phyloP scores from a whole-genome alignment of 2,329 filamentous ascomycete species.

The Coccinonectria pachysandricola region DNA sequence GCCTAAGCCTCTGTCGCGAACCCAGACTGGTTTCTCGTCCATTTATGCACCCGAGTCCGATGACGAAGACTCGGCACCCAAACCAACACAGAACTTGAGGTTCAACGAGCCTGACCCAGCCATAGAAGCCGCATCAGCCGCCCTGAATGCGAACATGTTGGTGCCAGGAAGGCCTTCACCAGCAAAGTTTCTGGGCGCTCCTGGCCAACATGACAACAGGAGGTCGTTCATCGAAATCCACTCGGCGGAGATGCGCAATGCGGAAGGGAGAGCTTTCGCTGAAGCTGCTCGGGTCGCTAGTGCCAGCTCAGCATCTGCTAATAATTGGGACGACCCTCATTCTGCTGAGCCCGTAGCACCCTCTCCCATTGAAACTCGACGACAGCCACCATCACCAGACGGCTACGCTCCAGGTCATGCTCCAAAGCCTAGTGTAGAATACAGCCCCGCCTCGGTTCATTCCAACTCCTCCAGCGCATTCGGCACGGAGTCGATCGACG shows the following conservation, averaged over 20 bases:
- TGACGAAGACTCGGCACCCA: constrained; percentile 9
- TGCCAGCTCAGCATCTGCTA: constrained; percentile 22
- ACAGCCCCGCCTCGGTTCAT: constrained; percentile 32
- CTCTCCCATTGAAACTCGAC: constrained; percentile 17
- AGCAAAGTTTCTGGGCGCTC: constrained; percentile 33
- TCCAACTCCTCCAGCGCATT: constrained; percentile 24
- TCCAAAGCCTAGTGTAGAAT: constrained; percentile 20
- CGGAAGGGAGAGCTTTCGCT: constrained; percentile 49
- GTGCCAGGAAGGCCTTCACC: constrained; percentile 24
- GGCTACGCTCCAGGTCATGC: constrained; percentile 11
- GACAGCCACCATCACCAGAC: constrained; percentile 20
- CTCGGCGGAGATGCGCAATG: constrained; percentile 49
- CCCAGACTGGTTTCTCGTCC: constrained; percentile 18
- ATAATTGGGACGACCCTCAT: constrained; percentile 24
- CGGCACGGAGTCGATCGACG: constrained; percentile 12
- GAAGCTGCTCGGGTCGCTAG: constrained; percentile 32
- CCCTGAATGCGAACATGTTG: constrained; percentile 10
- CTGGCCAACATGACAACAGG: constrained; percentile 35
- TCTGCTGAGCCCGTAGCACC: constrained; percentile 14
- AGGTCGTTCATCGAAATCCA: constrained; percentile 49
- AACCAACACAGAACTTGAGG: constrained; percentile 7
- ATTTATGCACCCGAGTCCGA: constrained; percentile 14
- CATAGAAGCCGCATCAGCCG: constrained; percentile 3
- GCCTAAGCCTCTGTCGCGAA: constrained; percentile 36
- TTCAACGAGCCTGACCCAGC: constrained; percentile 11